phyloP scores from a whole-genome alignment of 164 flowering plant species.

The Taxillus chinensis region DNA sequence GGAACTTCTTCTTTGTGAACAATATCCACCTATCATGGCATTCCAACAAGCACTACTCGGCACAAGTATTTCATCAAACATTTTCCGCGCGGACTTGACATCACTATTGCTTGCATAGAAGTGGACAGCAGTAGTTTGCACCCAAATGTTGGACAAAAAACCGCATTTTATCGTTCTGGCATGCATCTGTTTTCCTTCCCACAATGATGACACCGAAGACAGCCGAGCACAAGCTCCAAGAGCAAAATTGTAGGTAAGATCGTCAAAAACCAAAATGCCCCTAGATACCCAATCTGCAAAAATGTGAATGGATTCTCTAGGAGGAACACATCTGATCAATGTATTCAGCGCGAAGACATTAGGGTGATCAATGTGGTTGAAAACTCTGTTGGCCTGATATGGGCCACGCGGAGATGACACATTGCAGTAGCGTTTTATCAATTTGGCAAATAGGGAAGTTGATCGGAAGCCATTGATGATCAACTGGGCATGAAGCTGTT shows the following conservation, averaged over 20 bases:
- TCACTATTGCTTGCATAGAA: slow-evolving; percentile 32
- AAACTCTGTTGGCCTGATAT: slow-evolving; percentile 17
- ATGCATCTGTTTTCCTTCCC: slow-evolving; percentile 43
- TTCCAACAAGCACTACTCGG: slow-evolving; percentile 48
- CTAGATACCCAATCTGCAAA: slow-evolving; percentile 19
- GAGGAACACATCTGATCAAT: slow-evolving; percentile 27
- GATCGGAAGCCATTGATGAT: slow-evolving; percentile 19
- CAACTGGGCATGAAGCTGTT: slow-evolving; percentile 28
- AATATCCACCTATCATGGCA: slow-evolving; percentile 54
- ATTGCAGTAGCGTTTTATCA: slow-evolving; percentile 22
- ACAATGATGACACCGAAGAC: slow-evolving; percentile 12
- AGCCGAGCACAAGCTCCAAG: slow-evolving; percentile 47
- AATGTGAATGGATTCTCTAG: slow-evolving; percentile 19
- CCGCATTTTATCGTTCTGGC: slow-evolving; percentile 25
- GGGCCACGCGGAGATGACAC: slow-evolving; percentile 5
- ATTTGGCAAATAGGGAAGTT: slow-evolving; percentile 14
- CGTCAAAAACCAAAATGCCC: slow-evolving; percentile 17
- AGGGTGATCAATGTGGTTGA: slow-evolving; percentile 12
- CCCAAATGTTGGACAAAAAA: slow-evolving; percentile 17
- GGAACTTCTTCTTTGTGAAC: slow-evolving; percentile 16
- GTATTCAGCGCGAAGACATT: slow-evolving; percentile 31
- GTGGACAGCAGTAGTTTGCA: slow-evolving; percentile 36
- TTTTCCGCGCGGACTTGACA: slow-evolving; percentile 18
- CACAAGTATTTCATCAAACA: slow-evolving; percentile 46
- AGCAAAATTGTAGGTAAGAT: slow-evolving; percentile 24